Evolutionary conservation across 169 alveolate species (phyloP).

Genomic region (Perkinsus olseni): DNA sequence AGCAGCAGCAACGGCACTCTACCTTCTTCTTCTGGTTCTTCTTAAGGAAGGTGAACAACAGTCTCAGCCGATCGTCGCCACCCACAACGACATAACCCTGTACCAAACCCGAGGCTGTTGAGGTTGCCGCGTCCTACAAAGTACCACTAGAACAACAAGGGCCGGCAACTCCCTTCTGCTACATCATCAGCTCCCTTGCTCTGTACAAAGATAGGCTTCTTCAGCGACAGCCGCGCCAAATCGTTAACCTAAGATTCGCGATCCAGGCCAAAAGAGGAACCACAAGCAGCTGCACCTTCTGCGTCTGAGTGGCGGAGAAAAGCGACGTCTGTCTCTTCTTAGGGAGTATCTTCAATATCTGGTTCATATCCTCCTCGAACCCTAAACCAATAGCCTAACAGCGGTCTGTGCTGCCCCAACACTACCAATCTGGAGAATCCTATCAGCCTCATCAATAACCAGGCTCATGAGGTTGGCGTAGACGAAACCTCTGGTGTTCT

Average conservation of each 20-base stretch:
- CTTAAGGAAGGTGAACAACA: slow-evolving; percentile 91
- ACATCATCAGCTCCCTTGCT: slow-evolving; percentile 39
- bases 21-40: slow-evolving; percentile 73
- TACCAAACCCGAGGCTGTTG: slow-evolving; percentile 90
- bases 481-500: slow-evolving; percentile 91
- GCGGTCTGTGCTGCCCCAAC: not conserved
- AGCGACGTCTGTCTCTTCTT: slow-evolving; percentile 92
- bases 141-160: not conserved
- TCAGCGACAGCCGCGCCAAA: slow-evolving; percentile 86
- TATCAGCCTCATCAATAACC: slow-evolving; percentile 98
- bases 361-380: slow-evolving; percentile 98
- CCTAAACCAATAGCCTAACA: slow-evolving; percentile 27
- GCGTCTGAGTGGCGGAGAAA: slow-evolving; percentile 97
- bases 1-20: not conserved
- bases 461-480: slow-evolving; percentile 86
- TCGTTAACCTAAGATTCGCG: slow-evolving; percentile 61
- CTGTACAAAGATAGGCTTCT: slow-evolving; percentile 87
- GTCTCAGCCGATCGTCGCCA: slow-evolving; percentile 87
- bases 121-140: slow-evolving; percentile 30
- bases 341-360: slow-evolving; percentile 89
- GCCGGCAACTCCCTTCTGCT: not conserved
- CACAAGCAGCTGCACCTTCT: slow-evolving; percentile 58
- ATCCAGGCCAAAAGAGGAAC: not conserved
- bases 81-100: slow-evolving; percentile 95
- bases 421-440: slow-evolving; percentile 84